Evolutionary conservation across 108 stramenopile genomes (phyloP), one percentile per base, ranked within the genome.

Genomic region (Cyclotella atomus): DNA sequence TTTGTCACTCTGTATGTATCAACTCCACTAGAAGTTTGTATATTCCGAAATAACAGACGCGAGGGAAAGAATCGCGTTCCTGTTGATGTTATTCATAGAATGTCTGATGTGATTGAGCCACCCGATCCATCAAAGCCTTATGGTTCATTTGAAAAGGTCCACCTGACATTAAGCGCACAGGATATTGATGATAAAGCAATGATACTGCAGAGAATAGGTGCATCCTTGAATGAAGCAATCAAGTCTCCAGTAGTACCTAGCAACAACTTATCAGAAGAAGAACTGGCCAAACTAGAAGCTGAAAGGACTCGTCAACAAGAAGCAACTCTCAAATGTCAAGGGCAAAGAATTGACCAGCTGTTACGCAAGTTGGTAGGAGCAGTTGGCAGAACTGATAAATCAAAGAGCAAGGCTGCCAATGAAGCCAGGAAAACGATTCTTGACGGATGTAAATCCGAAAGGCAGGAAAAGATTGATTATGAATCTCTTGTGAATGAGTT

Each of bases 31-130:
- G 56, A 84, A 24, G 38, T 79, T 14, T 91, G 90, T 60, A 44
- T 89, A 44, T 72, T 82, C 46, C 81, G 85, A 36, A 93, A 93
- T 74, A 68, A 75, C 19, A 20, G 47, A 35, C 83, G 92, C 23
- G 47, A 65, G 29, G 43, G 65, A 43, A 77, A 81, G 57, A 27
- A 67, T 17, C 63, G 68, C 35, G 74, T 93, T 21, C 87, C 90
- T 9, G 57, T 65, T 21, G 61, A 79, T 55, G 83, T 88, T 7
- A 78, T 91, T 24, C 50, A 62, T 12, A 85, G 86, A 28, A 89
- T 93, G 86, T 35, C 66, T 33, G 33, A 43, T 19, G 52, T 47
- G 8, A 67, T 89, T 28, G 92, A 93, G 62, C 82, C 84, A 8
- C 92, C 92, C n/a, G 61, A 88, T 45, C 67, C 45, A 38, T 54